Conservation (phyloP, 176 grass and related monocot genomes). For the Neostapfia colusana region DNA sequence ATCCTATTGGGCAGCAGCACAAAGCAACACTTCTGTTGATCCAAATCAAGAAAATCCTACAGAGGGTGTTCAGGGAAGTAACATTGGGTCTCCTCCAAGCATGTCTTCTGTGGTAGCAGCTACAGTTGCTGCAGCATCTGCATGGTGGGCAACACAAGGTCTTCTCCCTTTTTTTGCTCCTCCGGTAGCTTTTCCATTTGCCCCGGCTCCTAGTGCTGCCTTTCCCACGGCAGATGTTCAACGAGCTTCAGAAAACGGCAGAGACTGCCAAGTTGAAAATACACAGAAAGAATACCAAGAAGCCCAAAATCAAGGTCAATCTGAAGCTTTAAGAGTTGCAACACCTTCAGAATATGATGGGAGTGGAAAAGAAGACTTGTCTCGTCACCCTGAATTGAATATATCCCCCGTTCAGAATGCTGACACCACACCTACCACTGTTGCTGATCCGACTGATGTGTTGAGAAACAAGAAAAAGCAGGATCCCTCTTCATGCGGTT, state of each 20-base stretch:
- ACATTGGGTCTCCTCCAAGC: constrained; percentile 47
- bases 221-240: constrained; percentile 36
- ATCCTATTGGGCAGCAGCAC: constrained; percentile 74
- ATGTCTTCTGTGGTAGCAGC: constrained; percentile 69
- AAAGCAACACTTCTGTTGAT: constrained; percentile 33
- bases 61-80: constrained; percentile 47
- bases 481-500: constrained; percentile 94
- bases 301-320: constrained; percentile 31
- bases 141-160: constrained; percentile 95
- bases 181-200: constrained; percentile 56
- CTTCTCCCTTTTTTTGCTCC: constrained; percentile 75
- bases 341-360: constrained; percentile 44
- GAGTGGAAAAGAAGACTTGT: constrained; percentile 41
- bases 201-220: constrained; percentile 36
- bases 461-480: constrained; percentile 63
- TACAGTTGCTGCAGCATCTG: constrained; percentile 87
- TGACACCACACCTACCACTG: constrained; percentile 37
- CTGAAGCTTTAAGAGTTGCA: constrained; percentile 38
- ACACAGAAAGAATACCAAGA: constrained; percentile 42
- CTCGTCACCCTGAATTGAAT: constrained; percentile 41
- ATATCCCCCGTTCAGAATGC: constrained; percentile 40
- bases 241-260: constrained; percentile 40
- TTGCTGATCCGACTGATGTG: constrained; percentile 43
- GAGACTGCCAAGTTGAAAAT: constrained; percentile 35
- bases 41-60: constrained; percentile 49